Conservation (phyloP, 192 early-diverging fungal genomes). For the Coemansia sp. region DNA sequence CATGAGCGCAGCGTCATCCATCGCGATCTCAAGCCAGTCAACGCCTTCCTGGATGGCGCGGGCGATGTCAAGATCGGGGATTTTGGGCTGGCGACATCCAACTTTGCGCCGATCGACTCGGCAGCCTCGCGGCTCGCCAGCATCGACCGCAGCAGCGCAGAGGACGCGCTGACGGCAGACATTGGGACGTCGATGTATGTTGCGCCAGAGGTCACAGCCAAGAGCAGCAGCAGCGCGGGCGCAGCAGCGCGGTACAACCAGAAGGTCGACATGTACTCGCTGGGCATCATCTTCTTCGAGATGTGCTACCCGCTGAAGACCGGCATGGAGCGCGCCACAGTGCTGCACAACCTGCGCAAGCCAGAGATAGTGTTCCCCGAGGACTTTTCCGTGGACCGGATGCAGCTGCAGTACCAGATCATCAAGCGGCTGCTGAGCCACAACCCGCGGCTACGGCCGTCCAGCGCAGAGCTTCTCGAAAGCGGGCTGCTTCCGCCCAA, state of each 20-base stretch:
- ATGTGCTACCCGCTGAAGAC: conserved; percentile 85
- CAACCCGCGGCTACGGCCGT: conserved; percentile 74
- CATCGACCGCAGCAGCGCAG: conserved; percentile 39
- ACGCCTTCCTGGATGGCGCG: conserved; percentile 64
- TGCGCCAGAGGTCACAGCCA: conserved; percentile 62
- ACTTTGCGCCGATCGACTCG: conserved; percentile 41
- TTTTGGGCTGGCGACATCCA: conserved; percentile 86
- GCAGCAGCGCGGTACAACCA: conserved; percentile 60
- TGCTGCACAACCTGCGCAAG: conserved; percentile 65
- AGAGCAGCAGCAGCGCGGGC: conserved; percentile 26
- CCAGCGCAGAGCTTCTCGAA: conserved; percentile 79
- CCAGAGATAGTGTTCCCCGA: conserved; percentile 43
- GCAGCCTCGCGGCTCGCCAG: conserved; percentile 21
- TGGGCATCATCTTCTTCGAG: conserved; percentile 95
- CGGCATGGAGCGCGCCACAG: conserved; percentile 81
- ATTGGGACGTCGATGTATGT: conserved; percentile 92
- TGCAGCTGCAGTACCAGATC: conserved; percentile 69
- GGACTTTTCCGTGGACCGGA: conserved; percentile 67
- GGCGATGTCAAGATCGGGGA: conserved; percentile 84
- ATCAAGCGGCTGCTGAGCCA: conserved; percentile 76
- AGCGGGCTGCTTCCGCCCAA: conserved; percentile 80
- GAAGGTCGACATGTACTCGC: conserved; percentile 88
- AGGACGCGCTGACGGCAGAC: conserved; percentile 74
- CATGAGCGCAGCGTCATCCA: conserved; percentile 84
- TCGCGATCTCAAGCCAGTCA: conserved; percentile 73